These are phyloP conservation scores for Marchantia polymorpha DNA, from an alignment of 225 moss, liverwort and hornwort species.

Conservation along the genomic window DNA sequence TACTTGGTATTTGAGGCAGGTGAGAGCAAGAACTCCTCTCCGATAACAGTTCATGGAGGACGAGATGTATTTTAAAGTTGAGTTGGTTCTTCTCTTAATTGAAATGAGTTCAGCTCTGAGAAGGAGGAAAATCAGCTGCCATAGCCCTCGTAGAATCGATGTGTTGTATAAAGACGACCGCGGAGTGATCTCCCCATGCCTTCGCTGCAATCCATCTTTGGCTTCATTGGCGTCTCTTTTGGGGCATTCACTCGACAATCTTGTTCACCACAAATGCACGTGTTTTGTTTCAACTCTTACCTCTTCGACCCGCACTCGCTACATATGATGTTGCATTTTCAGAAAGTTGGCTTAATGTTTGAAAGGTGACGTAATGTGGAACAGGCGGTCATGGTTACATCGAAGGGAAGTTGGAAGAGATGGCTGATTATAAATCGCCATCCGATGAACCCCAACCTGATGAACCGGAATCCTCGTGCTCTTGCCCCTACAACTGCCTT, in stretches of 20 bases:
- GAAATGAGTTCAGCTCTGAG: conserved; percentile 1
- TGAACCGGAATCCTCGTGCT: conserved; percentile 3
- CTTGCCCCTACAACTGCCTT: not conserved
- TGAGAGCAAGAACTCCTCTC: conserved; percentile 13
- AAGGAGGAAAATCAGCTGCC: conserved; percentile 8
- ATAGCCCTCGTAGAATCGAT: not conserved
- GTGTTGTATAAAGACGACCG: not conserved
- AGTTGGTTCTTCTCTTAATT: conserved; percentile 5
- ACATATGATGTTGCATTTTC: not conserved
- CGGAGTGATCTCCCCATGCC: not conserved
- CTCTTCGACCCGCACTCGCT: too few species aligned
- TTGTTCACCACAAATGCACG: not conserved
- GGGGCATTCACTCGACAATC: not conserved
- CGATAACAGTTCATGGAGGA: conserved; percentile 3
- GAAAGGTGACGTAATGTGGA: not conserved
- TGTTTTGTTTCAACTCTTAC: not conserved
- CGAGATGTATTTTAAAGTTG: conserved; percentile 19
- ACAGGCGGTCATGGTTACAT: conserved; percentile 22
- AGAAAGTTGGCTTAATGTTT: not conserved
- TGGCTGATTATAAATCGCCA: not conserved
- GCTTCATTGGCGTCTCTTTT: not conserved
- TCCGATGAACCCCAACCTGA: not conserved
- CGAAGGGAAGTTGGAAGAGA: conserved; percentile 16
- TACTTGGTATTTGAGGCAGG: not conserved
- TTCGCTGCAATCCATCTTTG: not conserved